Percentiles rank a stretch among this genome's conserved stretches.
Evolutionary conservation across 2,329 filamentous ascomycete genomes (phyloP).

Genomic region (Thyridium curvatum): DNA sequence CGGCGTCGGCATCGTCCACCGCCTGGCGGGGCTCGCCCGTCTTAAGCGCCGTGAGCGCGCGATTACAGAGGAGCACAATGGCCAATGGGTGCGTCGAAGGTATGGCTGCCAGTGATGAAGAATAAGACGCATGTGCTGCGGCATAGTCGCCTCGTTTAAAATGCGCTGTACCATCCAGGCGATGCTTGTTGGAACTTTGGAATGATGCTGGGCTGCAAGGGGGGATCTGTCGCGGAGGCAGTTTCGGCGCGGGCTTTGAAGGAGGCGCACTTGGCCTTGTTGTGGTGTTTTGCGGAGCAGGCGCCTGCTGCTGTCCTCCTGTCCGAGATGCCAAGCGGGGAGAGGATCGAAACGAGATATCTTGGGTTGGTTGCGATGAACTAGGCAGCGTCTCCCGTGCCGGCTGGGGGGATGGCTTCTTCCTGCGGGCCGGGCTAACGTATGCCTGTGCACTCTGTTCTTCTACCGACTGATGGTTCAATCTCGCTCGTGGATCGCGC

Average conservation of each 20-base stretch:
- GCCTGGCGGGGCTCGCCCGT: slow-evolving; percentile 87
- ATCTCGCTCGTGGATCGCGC: slow-evolving; percentile 48
- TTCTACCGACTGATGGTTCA: slow-evolving; percentile 69
- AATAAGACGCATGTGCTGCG: slow-evolving; percentile 77
- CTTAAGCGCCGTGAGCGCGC: slow-evolving; percentile 83
- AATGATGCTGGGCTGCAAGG: slow-evolving; percentile 62
- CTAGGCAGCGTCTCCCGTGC: slow-evolving; percentile 29
- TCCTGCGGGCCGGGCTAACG: slow-evolving; percentile 78
- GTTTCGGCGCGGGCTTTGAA: slow-evolving; percentile 27
- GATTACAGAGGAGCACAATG: slow-evolving; percentile 88
- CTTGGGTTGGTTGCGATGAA: slow-evolving; percentile 41
- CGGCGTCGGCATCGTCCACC: slow-evolving; percentile 75
- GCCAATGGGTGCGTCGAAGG: slow-evolving; percentile 75
- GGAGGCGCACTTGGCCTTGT: slow-evolving; percentile 18
- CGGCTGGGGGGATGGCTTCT: slow-evolving; percentile 53
- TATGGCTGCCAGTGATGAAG: slow-evolving; percentile 66
- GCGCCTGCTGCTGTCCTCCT: slow-evolving; percentile 4
- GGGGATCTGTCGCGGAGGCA: slow-evolving; percentile 55
- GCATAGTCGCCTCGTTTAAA: slow-evolving; percentile 95
- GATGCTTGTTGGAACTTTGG: slow-evolving; percentile 69
- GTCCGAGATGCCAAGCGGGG: too few relatives aligned
- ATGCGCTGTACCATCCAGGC: slow-evolving; percentile 74
- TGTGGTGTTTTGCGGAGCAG: slow-evolving; percentile 33
- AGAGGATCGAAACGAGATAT: slow-evolving; percentile 36
- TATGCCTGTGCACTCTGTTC: slow-evolving; percentile 80